Conservation (phyloP, 1,284 basidiomycete species). For the Hemileia vastatrix region DNA sequence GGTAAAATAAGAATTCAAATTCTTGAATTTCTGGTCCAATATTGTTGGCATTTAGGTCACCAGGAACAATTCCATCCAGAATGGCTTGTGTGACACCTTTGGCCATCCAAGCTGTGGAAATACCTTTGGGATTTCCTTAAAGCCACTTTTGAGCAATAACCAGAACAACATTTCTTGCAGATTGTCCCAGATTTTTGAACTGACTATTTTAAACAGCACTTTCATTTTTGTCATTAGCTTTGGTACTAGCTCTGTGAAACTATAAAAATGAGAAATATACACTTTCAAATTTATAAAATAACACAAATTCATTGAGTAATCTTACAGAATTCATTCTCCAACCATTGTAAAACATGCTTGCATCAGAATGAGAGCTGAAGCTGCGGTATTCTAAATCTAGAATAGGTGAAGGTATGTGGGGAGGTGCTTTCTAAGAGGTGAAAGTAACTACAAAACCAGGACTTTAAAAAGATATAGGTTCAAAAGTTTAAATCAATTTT, state of each 20-base stretch:
- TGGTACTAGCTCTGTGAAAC: conserved; percentile 89
- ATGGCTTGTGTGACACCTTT: conserved; percentile 83
- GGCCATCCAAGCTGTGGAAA: conserved; percentile 94
- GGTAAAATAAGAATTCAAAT: conserved; percentile 88
- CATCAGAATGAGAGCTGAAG: conserved; percentile 88
- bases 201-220: conserved; percentile 92
- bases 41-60: conserved; percentile 83
- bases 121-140: conserved; percentile 90
- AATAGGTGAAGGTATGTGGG: conserved; percentile 58
- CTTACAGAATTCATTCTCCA: conserved; percentile 60
- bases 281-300: not conserved
- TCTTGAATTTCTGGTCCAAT: conserved; percentile 83
- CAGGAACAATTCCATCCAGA: conserved; percentile 75
- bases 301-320: conserved; percentile 49
- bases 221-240: conserved; percentile 98
- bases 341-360: conserved; percentile 83
- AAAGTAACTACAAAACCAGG: conserved; percentile 80
- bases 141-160: conserved; percentile 95
- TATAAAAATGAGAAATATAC: conserved; percentile 52
- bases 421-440: conserved; percentile 65
- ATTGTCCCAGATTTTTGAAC: conserved; percentile 74
- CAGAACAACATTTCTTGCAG: conserved; percentile 85
- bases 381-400: conserved; percentile 72
- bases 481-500: conserved; percentile 27
- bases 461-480: too few relatives aligned